Evolutionary conservation across 1,139 yeast genomes (phyloP), one percentile per base, ranked within the genome.

Genomic region (Insectozyma bohioensis): DNA sequence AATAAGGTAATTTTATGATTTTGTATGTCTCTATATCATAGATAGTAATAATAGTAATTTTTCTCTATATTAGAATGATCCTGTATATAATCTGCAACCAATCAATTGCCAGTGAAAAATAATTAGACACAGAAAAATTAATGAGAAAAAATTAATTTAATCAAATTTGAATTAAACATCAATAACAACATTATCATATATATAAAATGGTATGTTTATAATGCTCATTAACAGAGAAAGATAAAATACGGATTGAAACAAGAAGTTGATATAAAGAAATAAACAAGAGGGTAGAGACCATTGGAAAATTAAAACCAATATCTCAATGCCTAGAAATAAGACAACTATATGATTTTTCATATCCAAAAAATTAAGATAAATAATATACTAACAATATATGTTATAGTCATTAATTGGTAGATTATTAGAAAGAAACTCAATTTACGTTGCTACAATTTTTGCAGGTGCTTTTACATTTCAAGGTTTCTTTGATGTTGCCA

Each of bases 381-480:
- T 15, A 6, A 5, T 7, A 17, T 42, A 43, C 47, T 43, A 43
- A 43, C 45, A 3, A 25, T 8, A 18, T 12, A n/a, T 19, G 20
- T 38, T 46, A 46, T 45, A 52, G 52, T 48, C 40, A 20, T 9
- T 41, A n/a, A 41, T 58, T 35, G 44, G 60, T 40, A 71, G 80
- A 41, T 61, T 92, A 46, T 82, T 86, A 77, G 86, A 86, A 78
- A 87, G 97, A 75, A 92, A 92, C 81, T 80, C 97, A 35, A 72
- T 85, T 48, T 87, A 76, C 65, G 95, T 92, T 46, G 90, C 88
- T 46, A 72, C 95, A 46, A 73, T 92, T 43, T 84, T 92, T 51
- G 84, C 79, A 33, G 80, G 86, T 52, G 92, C 98, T 32, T 92
- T 92, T 60, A 80, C 82, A 46, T 90, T 90, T 77, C 95, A 92